Base-by-base conservation (phyloP, 2,329 filamentous ascomycete species). In the Didymellaceae sp. region DNA sequence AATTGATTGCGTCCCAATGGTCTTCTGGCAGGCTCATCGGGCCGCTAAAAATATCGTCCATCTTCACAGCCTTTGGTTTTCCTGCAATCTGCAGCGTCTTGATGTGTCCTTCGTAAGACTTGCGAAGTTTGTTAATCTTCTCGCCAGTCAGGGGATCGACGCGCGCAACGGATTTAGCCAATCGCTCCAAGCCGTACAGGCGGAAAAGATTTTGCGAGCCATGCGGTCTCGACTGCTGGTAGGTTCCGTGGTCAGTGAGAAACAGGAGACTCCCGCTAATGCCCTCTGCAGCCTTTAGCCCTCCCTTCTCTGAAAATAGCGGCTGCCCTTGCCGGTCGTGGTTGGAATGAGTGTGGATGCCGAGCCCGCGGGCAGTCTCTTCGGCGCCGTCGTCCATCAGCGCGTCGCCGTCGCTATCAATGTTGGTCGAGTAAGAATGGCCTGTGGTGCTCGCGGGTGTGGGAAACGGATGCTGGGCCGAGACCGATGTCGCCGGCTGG, bases 81-180 rank as follows among this genome's bases (percentile, higher is more conserved):
- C 80, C 80, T 20, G 77, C 73, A 13, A 81, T 73, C 33, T 74
- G 72, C 49, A 82, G 66, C 30, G 68, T 68, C 61, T 80, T 80
- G 52, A 81, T 76, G 57, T 82, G 80, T 39, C 77, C 77, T 61
- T 80, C 79, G 60, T 82, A 82, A 25, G 78, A 80, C 60, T 82
- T 82, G 30, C 85, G 77, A 32, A 87, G 75, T 65, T 83, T 82
- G 71, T 86, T 80, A 54, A 79, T 86, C 73, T 87, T 87, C 65
- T 86, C 83, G 53, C 84, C 84, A n/a, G 83, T 86, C 16, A 77
- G 69, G 13, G 83, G 82, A 66, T 87, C 82, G 40, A 75, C 78
- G 45, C 85, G 76, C 52, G 81, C 82, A 55, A 87, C 83, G 45
- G 79, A 83, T 58, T 77, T 77, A 54, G 83, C 81, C 45, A 86